Percentiles rank a stretch among this genome's conserved stretches.
Conservation (phyloP, 768 basidiomycete species). For the Russula sp. region DNA sequence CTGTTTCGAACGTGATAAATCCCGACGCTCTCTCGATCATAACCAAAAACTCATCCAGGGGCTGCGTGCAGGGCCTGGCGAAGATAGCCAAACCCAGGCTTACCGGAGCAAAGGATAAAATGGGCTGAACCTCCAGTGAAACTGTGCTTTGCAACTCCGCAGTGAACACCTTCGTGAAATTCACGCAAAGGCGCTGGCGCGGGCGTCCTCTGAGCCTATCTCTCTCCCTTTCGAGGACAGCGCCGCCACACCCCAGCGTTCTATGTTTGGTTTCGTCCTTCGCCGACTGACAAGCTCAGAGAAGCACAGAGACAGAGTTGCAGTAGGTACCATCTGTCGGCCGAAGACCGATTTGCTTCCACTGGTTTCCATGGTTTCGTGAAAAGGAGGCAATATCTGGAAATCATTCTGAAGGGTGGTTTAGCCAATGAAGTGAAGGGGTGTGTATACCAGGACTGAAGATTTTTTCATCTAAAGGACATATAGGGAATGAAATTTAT, state of each 20-base stretch:
- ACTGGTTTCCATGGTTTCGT: slow-evolving; percentile 13
- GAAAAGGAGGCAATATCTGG: neutral
- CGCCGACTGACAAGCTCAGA: neutral
- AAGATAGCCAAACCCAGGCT: neutral
- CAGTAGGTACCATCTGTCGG: neutral
- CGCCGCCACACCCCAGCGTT: neutral
- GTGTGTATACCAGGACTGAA: neutral
- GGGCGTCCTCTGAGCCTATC: neutral
- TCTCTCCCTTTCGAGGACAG: neutral
- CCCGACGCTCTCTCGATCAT: neutral
- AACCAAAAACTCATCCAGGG: neutral
- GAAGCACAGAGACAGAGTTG: neutral
- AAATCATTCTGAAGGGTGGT: neutral
- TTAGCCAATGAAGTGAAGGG: neutral
- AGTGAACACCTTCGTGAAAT: neutral
- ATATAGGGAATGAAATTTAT: neutral
- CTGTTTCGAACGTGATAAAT: neutral
- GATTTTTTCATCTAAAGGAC: neutral
- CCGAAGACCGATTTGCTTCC: neutral
- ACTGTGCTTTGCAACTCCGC: neutral
- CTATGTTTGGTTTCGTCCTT: neutral
- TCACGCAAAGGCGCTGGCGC: neutral
- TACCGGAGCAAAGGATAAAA: neutral
- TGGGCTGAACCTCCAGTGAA: too few relatives aligned
- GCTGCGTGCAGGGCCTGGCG: too few relatives aligned